Evolutionary conservation across 2,329 filamentous ascomycete genomes (phyloP), one percentile per base, ranked within the genome.

Genomic region (Fusarium oligoseptatum): DNA sequence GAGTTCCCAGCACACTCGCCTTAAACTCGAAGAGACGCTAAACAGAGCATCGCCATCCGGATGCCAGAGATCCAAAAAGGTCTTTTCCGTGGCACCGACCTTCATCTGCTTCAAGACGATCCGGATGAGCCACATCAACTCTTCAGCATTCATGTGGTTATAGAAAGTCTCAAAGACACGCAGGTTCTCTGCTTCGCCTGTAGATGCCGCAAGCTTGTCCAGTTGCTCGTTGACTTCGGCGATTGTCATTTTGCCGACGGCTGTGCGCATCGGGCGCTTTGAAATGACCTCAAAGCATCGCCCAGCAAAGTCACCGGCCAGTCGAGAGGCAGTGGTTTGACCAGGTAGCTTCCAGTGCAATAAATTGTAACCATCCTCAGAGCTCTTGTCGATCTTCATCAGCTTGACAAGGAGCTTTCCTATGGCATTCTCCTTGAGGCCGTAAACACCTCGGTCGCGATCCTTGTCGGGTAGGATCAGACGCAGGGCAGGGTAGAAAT

Each of bases 391-490:
- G 78, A 99, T 97, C 80, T 95, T 96, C 87, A 98, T 93, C 43
- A 98, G 89, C 80, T 95, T 96, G 68, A 98, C 94, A n/a, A 98
- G 87, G 22, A 98, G 85, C 80, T 95, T 98, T 11, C 93, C 96
- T 69, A 99, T 95, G 6, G 92, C 90, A 81, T 93, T 95, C 85
- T 99, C 97, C 81, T 98, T 98, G 45, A 99, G 87, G 1, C 96
- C 95, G 79, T 98, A 99, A 86, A 98, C 95, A 20, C 93, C 93
- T 57, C 97, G 91, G 79, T 98, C 95, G 43, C 95, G 91, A 80
- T 99, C 97, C 80, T 97, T 97, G 78, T 97, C 95, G 0, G 96
- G 95, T 4, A 98, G 88, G 67, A 98, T 98, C 56, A 99, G 89
- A 22, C 97, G 92, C 82, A 99, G 89, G 2, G 95, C 96, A 0